A percentile compares a stretch with the other conserved stretches of the same genome.
These are phyloP conservation scores for Lichtheimia ramosa DNA, from an alignment of 371 early-diverging fungal genomes.

Conservation along the genomic window DNA sequence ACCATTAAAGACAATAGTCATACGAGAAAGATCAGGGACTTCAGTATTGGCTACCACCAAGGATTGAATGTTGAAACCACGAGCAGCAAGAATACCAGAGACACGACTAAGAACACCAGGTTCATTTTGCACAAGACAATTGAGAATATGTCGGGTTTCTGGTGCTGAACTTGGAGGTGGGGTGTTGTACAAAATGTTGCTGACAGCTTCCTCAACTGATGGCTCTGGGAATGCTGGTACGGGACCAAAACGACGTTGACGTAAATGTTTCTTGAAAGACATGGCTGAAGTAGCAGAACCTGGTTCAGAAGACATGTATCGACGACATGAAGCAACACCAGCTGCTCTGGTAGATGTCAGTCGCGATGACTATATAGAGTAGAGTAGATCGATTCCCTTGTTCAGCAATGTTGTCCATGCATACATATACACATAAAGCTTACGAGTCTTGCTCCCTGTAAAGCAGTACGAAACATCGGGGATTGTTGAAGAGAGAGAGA, in stretches of 20 bases:
- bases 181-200: conserved; percentile 92
- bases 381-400: too few species aligned
- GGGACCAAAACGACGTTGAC: conserved; percentile 55
- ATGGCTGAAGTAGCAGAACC: conserved; percentile 55
- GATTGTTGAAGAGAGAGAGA: not conserved
- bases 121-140: conserved; percentile 94
- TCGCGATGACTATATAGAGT: too few species aligned
- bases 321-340: not conserved
- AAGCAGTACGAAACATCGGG: not conserved
- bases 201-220: conserved; percentile 83
- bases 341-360: too few species aligned
- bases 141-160: conserved; percentile 83
- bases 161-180: conserved; percentile 59
- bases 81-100: conserved; percentile 91
- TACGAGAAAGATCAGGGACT: conserved; percentile 88
- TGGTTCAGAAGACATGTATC: conserved; percentile 4
- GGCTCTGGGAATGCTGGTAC: conserved; percentile 38
- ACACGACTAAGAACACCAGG: conserved; percentile 94
- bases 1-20: conserved; percentile 94
- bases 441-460: not conserved
- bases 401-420: too few species aligned
- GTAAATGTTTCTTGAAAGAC: conserved; percentile 56
- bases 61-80: conserved; percentile 97
- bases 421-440: too few species aligned
- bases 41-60: conserved; percentile 94